Base-by-base conservation (phyloP, 2,329 filamentous ascomycete species). In the Talaromyces sp. region DNA sequence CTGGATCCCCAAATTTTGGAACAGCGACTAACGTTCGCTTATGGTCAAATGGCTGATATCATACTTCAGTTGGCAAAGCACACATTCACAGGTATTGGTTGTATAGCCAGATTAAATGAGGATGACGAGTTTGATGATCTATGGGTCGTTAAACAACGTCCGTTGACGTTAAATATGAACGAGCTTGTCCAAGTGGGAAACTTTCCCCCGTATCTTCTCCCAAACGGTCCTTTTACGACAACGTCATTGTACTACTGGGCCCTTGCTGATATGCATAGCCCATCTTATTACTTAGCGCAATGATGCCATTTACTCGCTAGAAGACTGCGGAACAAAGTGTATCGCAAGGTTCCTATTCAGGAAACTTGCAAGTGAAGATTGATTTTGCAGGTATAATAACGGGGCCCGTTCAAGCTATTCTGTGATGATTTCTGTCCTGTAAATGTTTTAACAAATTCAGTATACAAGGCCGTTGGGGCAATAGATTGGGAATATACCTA, bases 131-230 rank as follows among this genome's bases (percentile, higher is more conserved):
- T 56, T 13, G 49, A 43, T 19, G 61, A 69, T 38, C 67, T 70
- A 8, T 68, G 27, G 58, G 1, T 77, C 73, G 70, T 70, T 68
- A 56, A 74, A 79, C 4, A 66, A 51, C 71, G 78, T 17, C 80
- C 80, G 1, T 64, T 83, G 3, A 79, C 77, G 2, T 72, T 75
- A 1, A 80, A 80, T 61, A 81, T 83, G 78, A 82, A 76, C 65
- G 74, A 80, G 68, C 70, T 75, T 17, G 70, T 75, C 5, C 68
- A 68, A 36, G 38, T 73, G 1, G 75, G 72, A 5, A 65, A 58
- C 7, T 58, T 74, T 6, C 72, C 73, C 2, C 69, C 67, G 1
- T 56, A 68, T 54, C 64, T 69, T 7, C 70, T 72, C 2, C 54
- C 54, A 3, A 59, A 66, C 15, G 27, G 49, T 53, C 4, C 69